These are phyloP conservation scores for Xylaria grammica DNA, from an alignment of 495 filamentous ascomycete genomes.

Conservation along the genomic window DNA sequence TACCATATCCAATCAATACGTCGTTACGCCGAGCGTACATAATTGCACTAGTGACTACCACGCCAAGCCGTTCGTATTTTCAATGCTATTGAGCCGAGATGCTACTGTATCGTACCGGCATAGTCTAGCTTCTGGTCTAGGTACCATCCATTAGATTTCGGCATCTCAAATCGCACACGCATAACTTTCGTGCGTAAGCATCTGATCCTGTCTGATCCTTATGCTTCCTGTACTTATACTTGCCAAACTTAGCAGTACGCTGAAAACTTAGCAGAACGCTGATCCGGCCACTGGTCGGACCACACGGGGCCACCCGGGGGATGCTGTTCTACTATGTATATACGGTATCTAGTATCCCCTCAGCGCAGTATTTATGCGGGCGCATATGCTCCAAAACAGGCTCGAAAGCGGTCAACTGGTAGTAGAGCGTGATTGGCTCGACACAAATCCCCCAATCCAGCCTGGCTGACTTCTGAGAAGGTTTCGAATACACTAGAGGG, in stretches of 20 bases:
- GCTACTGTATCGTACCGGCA: background rate
- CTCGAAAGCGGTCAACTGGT: no score
- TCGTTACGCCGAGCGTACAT: background rate
- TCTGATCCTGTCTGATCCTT: background rate
- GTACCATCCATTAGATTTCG: background rate
- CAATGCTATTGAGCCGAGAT: constrained; percentile 1
- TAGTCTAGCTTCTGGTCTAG: background rate
- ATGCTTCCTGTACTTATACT: background rate
- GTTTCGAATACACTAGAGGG: no score
- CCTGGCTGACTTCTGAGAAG: no score
- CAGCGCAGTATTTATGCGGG: no score
- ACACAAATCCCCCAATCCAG: no score
- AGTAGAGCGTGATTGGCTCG: no score
- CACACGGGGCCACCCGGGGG: constrained; percentile 1
- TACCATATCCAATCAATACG: background rate
- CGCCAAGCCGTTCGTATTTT: background rate
- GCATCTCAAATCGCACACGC: background rate
- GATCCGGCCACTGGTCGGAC: no score
- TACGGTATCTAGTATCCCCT: no score
- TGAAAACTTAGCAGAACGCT: no score
- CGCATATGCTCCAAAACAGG: no score
- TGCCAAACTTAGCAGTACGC: no score
- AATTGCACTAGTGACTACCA: background rate
- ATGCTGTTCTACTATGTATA: no score
- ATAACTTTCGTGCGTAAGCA: background rate